These are phyloP conservation scores for Pleurotus citrinopileatus DNA, from an alignment of 768 basidiomycete species.

Conservation along the genomic window DNA sequence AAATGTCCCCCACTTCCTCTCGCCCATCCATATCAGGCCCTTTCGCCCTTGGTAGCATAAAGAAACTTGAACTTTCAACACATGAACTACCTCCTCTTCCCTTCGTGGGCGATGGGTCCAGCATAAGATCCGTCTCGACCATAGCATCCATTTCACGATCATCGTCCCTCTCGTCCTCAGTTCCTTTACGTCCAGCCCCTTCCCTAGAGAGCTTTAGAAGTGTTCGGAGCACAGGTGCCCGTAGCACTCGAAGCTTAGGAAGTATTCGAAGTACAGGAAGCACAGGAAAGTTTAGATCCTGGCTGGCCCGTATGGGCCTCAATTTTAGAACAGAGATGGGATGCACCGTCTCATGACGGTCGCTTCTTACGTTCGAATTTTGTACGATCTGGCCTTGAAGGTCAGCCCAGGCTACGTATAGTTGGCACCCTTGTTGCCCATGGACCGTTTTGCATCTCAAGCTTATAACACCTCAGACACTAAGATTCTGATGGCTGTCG, in stretches of 20 bases:
- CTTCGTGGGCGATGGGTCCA: neutral
- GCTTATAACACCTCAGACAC: no score
- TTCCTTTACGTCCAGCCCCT: conserved; percentile 31
- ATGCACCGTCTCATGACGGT: conserved; percentile 10
- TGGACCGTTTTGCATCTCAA: no score
- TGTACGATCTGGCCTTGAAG: neutral
- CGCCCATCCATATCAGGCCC: conserved; percentile 44
- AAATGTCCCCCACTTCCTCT: conserved; percentile 21
- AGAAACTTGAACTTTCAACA: neutral
- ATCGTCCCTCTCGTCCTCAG: conserved; percentile 4
- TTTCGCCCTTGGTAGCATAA: conserved; percentile 35
- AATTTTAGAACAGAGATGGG: conserved; percentile 17
- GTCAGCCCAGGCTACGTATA: no score
- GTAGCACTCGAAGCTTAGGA: conserved; percentile 41
- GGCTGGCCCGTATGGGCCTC: conserved; percentile 33
- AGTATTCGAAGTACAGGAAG: conserved; percentile 41
- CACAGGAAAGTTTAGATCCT: conserved; percentile 35
- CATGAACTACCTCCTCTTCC: conserved; percentile 4
- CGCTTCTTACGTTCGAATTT: neutral
- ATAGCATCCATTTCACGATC: neutral
- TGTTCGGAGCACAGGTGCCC: conserved; percentile 33
- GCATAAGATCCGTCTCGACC: conserved; percentile 5
- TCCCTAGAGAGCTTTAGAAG: conserved; percentile 49
- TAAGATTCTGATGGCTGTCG: neutral
- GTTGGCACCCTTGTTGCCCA: no score